These are phyloP conservation scores for Spathaspora gorwiae DNA, from an alignment of 805 yeast species.

Conservation along the genomic window DNA sequence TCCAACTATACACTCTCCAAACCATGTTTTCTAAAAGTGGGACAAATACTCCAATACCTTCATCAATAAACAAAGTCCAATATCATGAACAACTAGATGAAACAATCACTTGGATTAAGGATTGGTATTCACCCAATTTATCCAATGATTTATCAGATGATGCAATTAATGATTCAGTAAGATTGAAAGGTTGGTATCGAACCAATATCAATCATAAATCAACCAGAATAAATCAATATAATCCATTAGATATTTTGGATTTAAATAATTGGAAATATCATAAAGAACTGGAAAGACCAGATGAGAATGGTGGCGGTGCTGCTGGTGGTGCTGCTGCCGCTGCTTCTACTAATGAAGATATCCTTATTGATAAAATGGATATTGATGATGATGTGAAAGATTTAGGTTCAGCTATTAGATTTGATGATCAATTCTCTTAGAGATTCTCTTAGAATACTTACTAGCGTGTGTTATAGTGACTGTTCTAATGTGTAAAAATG, in stretches of 20 bases:
- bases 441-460: too few relatives aligned
- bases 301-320: background rate
- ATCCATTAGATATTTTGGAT: constrained; percentile 39
- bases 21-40: constrained; percentile 15
- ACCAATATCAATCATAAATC: constrained; percentile 15
- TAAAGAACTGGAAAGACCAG: constrained; percentile 11
- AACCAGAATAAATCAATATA: background rate
- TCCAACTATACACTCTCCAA: background rate
- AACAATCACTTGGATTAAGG: constrained; percentile 35
- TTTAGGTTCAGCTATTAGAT: constrained; percentile 4
- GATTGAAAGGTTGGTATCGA: constrained; percentile 38
- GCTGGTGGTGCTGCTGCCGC: constrained; percentile 47
- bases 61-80: constrained; percentile 1
- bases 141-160: constrained; percentile 1
- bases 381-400: constrained; percentile 12
- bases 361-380: constrained; percentile 17
- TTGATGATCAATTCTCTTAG: constrained; percentile 4
- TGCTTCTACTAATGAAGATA: constrained; percentile 21
- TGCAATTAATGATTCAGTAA: constrained; percentile 8
- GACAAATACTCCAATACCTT: constrained; percentile 12
- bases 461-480: too few relatives aligned
- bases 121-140: constrained; percentile 31
- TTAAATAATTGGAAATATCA: constrained; percentile 33
- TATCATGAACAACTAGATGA: constrained; percentile 18
- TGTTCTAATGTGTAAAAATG: too few relatives aligned